Base-by-base conservation (phyloP, 345 rosid species). In the Gossypium herbaceum region DNA sequence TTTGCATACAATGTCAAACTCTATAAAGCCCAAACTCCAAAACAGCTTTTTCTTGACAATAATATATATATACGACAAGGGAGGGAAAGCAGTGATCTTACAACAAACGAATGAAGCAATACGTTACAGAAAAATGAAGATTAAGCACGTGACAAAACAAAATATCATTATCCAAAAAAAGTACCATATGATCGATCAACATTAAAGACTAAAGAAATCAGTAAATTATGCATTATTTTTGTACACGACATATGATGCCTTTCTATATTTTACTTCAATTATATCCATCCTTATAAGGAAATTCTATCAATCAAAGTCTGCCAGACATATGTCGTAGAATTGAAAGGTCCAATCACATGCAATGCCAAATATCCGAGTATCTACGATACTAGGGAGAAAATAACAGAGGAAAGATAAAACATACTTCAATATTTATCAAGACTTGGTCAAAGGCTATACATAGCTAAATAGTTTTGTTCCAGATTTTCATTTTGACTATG, bases 1-100 rank as follows among this genome's bases (percentile, higher is more conserved):
- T 80, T 81, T 71, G 77, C 76, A 81, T 55, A 48, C 17, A 39
- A 29, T 75, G 47, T 54, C 54, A 52, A 57, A 60, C n/a, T 71
- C 48, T 22, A 24, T 54, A 65, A 29, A n/a, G 15, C 22, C 47
- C 58, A 60, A 20, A 73, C 44, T 61, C 44, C 63, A 45, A 60
- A 59, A 47, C 12, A 60, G 25, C 16, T 45, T 71, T 9, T 22
- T 47, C 54, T 58, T 50, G 54, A 22, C 3, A 24, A 44, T 73
- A 59, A 45, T 59, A 22, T 17, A 73, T 20, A 3, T 52, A 34
- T 41, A 15, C 4, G 15, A 13, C 39, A 4, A 9, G 41, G 7
- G 16, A 12, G 9, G 15, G 41, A 52, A 62, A 19, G 20, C 59
- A 24, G 65, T 54, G 72, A 50, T 65, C 55, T 63, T 54, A 29